Percentiles rank a stretch among this genome's conserved stretches.
phyloP scores from a whole-genome alignment of 1,284 basidiomycete genomes.

The Phellopilus nigrolimitatus region DNA sequence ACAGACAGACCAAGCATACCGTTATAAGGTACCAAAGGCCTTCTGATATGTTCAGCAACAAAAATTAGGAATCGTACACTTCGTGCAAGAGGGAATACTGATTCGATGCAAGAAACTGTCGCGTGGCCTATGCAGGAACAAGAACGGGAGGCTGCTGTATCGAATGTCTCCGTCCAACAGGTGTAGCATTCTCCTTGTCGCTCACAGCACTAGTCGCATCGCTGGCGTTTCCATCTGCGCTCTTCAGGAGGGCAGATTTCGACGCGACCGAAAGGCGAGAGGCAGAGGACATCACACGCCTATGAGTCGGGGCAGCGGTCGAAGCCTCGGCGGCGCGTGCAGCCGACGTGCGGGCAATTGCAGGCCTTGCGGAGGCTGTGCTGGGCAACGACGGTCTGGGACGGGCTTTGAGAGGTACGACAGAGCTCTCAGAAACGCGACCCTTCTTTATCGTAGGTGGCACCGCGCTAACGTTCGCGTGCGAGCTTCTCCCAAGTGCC shows the following conservation, averaged over 20 bases:
- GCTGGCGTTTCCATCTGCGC: slow-evolving; percentile 11
- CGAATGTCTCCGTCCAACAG: slow-evolving; percentile 8
- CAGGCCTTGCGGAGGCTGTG: slow-evolving; percentile 1
- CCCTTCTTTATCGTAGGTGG: slow-evolving; percentile 23
- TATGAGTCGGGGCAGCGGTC: slow-evolving; percentile 3
- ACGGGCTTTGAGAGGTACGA: slow-evolving; percentile 9
- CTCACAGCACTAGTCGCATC: slow-evolving; percentile 11
- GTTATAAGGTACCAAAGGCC: neutral
- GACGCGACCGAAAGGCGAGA: slow-evolving; percentile 2
- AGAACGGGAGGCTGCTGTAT: too few relatives aligned
- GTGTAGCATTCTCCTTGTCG: slow-evolving; percentile 20
- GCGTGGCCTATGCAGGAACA: neutral
- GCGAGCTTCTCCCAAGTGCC: slow-evolving; percentile 42
- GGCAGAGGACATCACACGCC: slow-evolving; percentile 1
- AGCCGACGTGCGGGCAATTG: neutral
- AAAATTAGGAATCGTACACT: neutral
- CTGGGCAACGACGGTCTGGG: slow-evolving; percentile 6
- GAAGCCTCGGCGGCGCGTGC: neutral
- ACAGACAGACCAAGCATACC: neutral
- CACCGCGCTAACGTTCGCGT: slow-evolving; percentile 35
- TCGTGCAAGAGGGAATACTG: neutral
- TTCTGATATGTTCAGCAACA: neutral
- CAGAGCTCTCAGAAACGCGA: slow-evolving; percentile 10
- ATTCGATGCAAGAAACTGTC: neutral
- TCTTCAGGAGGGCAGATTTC: slow-evolving; percentile 3